Evolutionary conservation across 192 early-diverging fungal species (phyloP), one percentile per base, ranked within the genome.

Genomic region (Mortierella claussenii): DNA sequence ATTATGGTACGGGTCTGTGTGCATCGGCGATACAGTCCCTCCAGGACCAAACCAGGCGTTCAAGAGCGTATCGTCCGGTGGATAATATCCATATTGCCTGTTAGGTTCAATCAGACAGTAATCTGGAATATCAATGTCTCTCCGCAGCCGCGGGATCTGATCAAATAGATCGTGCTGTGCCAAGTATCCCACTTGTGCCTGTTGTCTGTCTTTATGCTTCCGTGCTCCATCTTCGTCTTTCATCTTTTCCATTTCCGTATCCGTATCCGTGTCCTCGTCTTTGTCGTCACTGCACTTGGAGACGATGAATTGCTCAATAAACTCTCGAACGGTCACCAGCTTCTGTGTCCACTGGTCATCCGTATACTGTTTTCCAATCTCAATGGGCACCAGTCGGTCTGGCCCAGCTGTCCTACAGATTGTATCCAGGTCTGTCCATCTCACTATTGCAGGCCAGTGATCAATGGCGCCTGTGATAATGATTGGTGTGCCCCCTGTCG

Each of bases 131-230:
- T 67, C 33, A 60, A 94, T 90, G 59, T 95, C 94, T 45, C 85
- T 74, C 7, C 79, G 52, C 0, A 97, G 78, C 2, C 81, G 68
- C 5, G 89, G 90, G 18, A 94, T 88, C 64, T 97, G 96, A 18
- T 81, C 64, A 59, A 95, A 89, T 24, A 97, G 66, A 64, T 96
- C 83, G 60, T 97, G 93, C 64, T 97, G 96, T 5, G 96, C 96
- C 21, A 97, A 75, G 71, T 97, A 97, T 5, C 80, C 89, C 8
- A 70, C 43, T n/a, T 30, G 50, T 10, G 9, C 31, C 30, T 32
- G 26, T 8, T 24, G 21, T 26, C 27, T 26, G 26, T 28, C 27
- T 3, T 27, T 26, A 32, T 42, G 37, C 7, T 40, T 40, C 37
- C 37, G 37, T n/a, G n/a, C n/a, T n/a, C n/a, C 17, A 28, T 9